A percentile compares a stretch with the other conserved stretches of the same genome.
Evolutionary conservation across 768 basidiomycete genomes (phyloP).

Genomic region (Calocybe gangraenosa): DNA sequence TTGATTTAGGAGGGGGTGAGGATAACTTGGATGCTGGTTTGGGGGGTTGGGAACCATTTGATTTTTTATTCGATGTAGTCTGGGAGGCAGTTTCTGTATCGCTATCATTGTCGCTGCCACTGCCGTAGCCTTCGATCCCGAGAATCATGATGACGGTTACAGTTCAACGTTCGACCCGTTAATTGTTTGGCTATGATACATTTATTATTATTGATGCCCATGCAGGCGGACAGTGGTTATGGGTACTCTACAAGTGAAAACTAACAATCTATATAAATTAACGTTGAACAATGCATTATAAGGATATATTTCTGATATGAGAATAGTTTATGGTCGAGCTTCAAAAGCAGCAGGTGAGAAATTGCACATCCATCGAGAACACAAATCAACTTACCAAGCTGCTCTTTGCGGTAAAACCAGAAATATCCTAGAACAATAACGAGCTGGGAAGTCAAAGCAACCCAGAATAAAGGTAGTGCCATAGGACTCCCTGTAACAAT

Average conservation of each 20-base stretch:
- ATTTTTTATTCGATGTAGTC: slow-evolving; percentile 5
- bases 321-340: slow-evolving; percentile 34
- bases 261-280: no score
- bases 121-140: slow-evolving; percentile 75
- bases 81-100: slow-evolving; percentile 3
- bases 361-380: background rate
- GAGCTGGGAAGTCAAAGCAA: slow-evolving; percentile 74
- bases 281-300: no score
- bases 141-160: slow-evolving; percentile 44
- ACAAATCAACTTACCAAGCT: slow-evolving; percentile 59
- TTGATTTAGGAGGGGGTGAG: slow-evolving; percentile 30
- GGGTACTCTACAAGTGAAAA: no score
- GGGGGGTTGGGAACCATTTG: slow-evolving; percentile 23
- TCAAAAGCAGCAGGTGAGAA: background rate
- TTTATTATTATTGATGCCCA: no score
- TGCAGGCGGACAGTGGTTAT: no score
- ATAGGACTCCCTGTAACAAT: slow-evolving; percentile 62
- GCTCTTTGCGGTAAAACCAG: slow-evolving; percentile 97
- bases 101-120: slow-evolving; percentile 49
- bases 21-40: slow-evolving; percentile 16
- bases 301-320: no score
- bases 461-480: slow-evolving; percentile 84
- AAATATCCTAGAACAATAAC: slow-evolving; percentile 90
- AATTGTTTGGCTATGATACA: no score
- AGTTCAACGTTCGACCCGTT: background rate